Evolutionary conservation across 129 eudicot species (phyloP).

Genomic region (Flaveria linearis): DNA sequence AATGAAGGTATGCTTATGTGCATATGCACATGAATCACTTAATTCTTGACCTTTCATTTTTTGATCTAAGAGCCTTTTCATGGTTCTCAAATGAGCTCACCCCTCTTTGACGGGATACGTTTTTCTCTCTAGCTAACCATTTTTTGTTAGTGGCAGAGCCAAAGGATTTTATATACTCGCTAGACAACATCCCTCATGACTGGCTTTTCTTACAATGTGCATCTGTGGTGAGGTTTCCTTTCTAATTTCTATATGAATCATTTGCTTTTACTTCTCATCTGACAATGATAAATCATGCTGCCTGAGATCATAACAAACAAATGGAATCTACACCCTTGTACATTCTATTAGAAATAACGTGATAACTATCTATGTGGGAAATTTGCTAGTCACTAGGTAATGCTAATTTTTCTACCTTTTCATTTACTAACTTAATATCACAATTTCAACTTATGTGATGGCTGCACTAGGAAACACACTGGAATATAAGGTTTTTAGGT

Average conservation of each 20-base stretch:
- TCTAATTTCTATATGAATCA: no score
- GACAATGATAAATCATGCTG: constrained; percentile 16
- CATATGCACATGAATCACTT: background rate
- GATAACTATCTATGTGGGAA: background rate
- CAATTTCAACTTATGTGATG: background rate
- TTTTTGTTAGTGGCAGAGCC: constrained; percentile 79
- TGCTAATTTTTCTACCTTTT: background rate
- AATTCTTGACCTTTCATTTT: background rate
- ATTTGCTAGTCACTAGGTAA: background rate
- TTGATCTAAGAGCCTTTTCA: background rate
- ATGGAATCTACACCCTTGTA: constrained; percentile 1
- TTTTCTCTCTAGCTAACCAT: constrained; percentile 19
- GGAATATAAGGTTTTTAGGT: background rate
- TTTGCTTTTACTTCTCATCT: constrained; percentile 2
- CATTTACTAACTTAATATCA: background rate
- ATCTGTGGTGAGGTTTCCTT: constrained; percentile 72
- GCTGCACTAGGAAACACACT: background rate
- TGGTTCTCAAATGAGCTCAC: background rate
- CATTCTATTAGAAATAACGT: background rate
- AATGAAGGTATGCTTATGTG: background rate
- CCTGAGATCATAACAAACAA: constrained; percentile 2
- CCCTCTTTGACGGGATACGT: background rate
- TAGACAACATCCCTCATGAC: constrained; percentile 96
- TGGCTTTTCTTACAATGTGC: constrained; percentile 98
- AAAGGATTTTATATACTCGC: constrained; percentile 72